Evolutionary conservation across 1,284 basidiomycete species (phyloP), one percentile per base, ranked within the genome.

Genomic region (Sporisorium graminicola): DNA sequence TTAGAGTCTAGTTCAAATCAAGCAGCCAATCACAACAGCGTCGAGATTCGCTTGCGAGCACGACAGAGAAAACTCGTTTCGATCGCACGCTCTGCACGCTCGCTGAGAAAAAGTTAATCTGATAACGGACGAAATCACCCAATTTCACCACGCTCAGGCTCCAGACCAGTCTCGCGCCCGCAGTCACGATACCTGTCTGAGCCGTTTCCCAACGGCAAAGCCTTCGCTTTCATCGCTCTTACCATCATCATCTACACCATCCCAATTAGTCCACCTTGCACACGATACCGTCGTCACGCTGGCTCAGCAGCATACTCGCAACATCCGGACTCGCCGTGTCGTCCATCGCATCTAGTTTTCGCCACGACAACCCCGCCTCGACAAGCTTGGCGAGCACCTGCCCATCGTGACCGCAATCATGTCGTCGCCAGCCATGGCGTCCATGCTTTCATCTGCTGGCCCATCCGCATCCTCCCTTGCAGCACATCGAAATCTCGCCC

Each of bases 361-460:
- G 3, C 43, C 5, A 46, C 22, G 3, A n/a, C 44, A 14, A 24
- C 6, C n/a, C n/a, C n/a, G n/a, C n/a, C n/a, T n/a, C n/a, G n/a
- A 20, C 31, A 26, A 42, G 24, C 22, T 33, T 18, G 33, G 49
- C 29, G 14, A 33, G n/a, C 40, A 22, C 27, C 29, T 16, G 5
- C 20, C 22, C 13, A 29, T 22, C 18, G 14, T 31, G 35, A 5
- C n/a, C 24, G 29, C 27, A 20, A 33, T 20, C 40, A 72, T 66
- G 64, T 72, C 64, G 7, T 72, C 69, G 26, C 55, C 69, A 62
- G 59, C 63, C 16, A 72, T 61, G 55, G 64, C 59, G 31, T 56
- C 59, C 18, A 58, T 72, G 2, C 46, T 72, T 9, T 64, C 69
- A 13, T 58, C 58, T 18, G 33, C 61, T 8, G 57, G 53, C 5